phyloP scores from a whole-genome alignment of 768 basidiomycete species.

The Boletus patriciae region DNA sequence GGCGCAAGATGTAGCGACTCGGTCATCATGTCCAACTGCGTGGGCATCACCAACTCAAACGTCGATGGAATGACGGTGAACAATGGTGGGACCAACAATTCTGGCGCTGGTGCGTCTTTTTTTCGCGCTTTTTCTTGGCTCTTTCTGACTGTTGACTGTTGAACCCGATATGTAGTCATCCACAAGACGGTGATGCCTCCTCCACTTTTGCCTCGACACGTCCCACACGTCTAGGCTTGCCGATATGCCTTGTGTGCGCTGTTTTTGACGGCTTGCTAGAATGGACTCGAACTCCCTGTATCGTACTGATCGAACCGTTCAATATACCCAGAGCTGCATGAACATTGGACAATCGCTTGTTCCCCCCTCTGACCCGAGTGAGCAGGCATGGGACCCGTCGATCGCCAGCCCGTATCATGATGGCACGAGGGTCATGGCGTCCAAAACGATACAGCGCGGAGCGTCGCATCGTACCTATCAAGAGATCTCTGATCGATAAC shows the following conservation, averaged over 20 bases:
- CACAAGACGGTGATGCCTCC: constrained; percentile 1
- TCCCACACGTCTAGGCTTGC: not conserved
- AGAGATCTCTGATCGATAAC: too few species aligned
- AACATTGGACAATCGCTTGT: not conserved
- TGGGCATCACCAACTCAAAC: not conserved
- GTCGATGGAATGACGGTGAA: constrained; percentile 12
- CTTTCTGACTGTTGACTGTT: not conserved
- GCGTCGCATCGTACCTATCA: too few species aligned
- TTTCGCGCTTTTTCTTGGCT: not conserved
- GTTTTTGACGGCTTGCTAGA: not conserved
- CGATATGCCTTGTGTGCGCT: too few species aligned
- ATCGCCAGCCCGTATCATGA: too few species aligned
- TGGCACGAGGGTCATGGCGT: too few species aligned
- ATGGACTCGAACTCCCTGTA: not conserved
- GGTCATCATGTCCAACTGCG: constrained; percentile 1
- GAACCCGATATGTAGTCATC: constrained; percentile 5
- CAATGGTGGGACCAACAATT: not conserved
- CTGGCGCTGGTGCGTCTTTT: constrained; percentile 15
- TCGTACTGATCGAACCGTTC: not conserved
- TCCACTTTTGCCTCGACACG: not conserved
- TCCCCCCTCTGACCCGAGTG: too few species aligned
- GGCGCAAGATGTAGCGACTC: not conserved
- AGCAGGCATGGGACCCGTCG: not conserved
- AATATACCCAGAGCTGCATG: not conserved
- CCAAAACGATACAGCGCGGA: too few species aligned